These are phyloP conservation scores for Colletotrichum spinosum DNA, from an alignment of 2,329 filamentous ascomycete genomes.

Conservation along the genomic window DNA sequence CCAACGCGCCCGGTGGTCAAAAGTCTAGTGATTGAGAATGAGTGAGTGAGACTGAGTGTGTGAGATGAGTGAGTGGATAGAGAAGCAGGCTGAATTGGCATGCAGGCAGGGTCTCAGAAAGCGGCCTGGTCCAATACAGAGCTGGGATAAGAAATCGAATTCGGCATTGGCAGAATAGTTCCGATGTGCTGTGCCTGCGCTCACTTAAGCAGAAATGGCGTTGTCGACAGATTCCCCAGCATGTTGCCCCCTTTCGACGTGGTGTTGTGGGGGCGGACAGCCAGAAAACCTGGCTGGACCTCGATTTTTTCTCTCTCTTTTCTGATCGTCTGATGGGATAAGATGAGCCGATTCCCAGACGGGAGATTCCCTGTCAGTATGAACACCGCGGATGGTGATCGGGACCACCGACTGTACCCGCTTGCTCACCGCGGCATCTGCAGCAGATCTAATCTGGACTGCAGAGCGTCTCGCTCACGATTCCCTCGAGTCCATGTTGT, in stretches of 20 bases:
- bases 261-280: conserved; percentile 16
- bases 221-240: conserved; percentile 17
- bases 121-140: not conserved
- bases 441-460: conserved; percentile 18
- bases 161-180: conserved; percentile 28
- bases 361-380: conserved; percentile 14
- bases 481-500: not conserved
- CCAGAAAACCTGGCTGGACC: not conserved
- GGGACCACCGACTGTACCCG: conserved; percentile 24
- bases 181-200: conserved; percentile 12
- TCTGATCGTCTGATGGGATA: conserved; percentile 16
- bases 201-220: conserved; percentile 34
- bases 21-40: too few species aligned
- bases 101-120: conserved; percentile 4
- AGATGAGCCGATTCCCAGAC: conserved; percentile 26
- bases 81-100: conserved; percentile 17
- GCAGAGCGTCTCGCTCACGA: not conserved
- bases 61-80: conserved; percentile 7
- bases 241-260: conserved; percentile 2
- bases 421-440: conserved; percentile 9
- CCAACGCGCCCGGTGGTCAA: not conserved
- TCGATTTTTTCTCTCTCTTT: not conserved
- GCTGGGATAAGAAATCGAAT: conserved; percentile 10
- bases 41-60: conserved; percentile 6
- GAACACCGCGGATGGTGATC: conserved; percentile 10